Base-by-base conservation (phyloP, 2,329 filamentous ascomycete species). In the Harringtonia lauricola region DNA sequence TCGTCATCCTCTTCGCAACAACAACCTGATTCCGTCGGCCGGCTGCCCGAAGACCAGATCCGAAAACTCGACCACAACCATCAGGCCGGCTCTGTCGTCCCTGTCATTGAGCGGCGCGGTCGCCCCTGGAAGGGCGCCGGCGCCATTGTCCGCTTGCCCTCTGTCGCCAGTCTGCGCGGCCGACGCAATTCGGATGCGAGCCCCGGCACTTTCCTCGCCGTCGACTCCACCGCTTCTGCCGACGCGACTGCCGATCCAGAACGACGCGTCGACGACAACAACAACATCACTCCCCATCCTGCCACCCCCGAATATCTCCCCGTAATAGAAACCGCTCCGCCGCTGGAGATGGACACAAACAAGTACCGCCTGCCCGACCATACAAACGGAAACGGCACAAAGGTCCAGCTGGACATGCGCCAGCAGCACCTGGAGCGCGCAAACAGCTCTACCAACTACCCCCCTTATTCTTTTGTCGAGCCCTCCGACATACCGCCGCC, bases 351-450 rank as follows among this genome's bases (percentile, higher is more conserved):
- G 72, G 83, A 87, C 62, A 81, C 76, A 45, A 74, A 83, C 57
- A 86, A 87, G 61, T 87, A 86, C 58, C 74, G 79, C 36, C 64
- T 86, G 58, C 81, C 83, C 44, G 82, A 87, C 60, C 75, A 81
- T 57, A 74, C 67, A 42, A 81, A 79, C 63, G 71, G 77, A 62
- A 75, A 86, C 68, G 76, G 78, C 63, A 72, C 78, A 58, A 81
- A 82, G 57, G 71, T 70, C 34, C 75, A 76, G 49, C 64, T 69
- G 28, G 72, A 76, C 31, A 76, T 67, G 36, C 71, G 72, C 45
- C 67, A 68, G 51, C 74, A 78, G 51, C 76, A 80, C 49, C 59
- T 81, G 45, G 70, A 76, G 41, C 67, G 72, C 46, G 65, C 65
- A 37, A 53, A 30, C 4, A n/a, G 10, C 28, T 13, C 21, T 26